These are phyloP conservation scores for Apostasia shenzhenica DNA, from an alignment of 106 monocot genomes.

Conservation along the genomic window DNA sequence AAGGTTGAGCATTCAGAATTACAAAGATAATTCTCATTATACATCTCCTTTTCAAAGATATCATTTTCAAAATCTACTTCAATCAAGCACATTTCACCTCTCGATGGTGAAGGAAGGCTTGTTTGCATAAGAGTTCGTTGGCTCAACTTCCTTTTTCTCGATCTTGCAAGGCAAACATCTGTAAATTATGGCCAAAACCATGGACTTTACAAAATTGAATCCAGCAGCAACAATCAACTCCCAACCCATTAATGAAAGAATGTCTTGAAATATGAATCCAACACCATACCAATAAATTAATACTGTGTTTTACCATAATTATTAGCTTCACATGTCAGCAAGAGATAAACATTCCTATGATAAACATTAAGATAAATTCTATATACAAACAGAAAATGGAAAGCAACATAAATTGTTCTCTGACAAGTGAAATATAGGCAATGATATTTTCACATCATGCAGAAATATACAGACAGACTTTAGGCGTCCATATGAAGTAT, in stretches of 20 bases:
- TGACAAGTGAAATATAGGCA: too few species aligned
- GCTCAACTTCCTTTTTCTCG: slow-evolving; percentile 62
- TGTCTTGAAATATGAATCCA: too few species aligned
- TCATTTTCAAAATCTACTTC: slow-evolving; percentile 3
- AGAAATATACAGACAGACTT: too few species aligned
- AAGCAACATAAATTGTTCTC: too few species aligned
- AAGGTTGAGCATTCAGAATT: neutral
- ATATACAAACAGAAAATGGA: too few species aligned
- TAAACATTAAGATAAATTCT: too few species aligned
- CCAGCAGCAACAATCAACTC: neutral
- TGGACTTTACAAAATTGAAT: neutral
- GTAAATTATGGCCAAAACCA: slow-evolving; percentile 15
- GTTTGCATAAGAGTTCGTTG: slow-evolving; percentile 73
- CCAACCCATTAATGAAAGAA: neutral
- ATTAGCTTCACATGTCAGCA: too few species aligned
- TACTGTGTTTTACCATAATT: too few species aligned
- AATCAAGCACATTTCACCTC: neutral
- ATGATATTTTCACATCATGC: too few species aligned
- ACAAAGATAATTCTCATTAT: slow-evolving; percentile 6
- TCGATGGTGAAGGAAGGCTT: slow-evolving; percentile 31
- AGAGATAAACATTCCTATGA: too few species aligned
- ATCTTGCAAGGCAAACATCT: slow-evolving; percentile 77
- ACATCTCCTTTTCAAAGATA: neutral
- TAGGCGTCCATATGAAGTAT: too few species aligned
- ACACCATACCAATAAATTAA: too few species aligned